A percentile compares a stretch with the other conserved stretches of the same genome.
phyloP scores from a whole-genome alignment of 495 filamentous ascomycete species.

The Aspergillus cavernicola region DNA sequence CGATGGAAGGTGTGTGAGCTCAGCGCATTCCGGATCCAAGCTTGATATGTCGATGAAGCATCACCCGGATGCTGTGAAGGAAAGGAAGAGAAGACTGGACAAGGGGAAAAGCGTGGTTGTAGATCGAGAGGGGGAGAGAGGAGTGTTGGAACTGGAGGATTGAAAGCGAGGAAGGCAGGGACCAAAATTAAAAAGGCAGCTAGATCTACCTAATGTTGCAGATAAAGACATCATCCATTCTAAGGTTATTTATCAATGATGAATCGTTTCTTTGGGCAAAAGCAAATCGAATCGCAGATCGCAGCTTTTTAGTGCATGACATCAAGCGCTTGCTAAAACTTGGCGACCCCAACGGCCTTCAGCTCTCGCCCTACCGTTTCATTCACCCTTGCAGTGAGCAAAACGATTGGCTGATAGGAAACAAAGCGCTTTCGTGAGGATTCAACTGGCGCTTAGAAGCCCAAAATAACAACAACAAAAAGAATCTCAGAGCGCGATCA shows the following conservation, averaged over 20 bases:
- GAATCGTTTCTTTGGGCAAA: no score
- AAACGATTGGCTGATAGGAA: conserved; percentile 1
- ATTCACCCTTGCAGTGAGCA: not conserved
- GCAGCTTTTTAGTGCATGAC: conserved; percentile 28
- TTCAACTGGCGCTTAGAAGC: conserved; percentile 5
- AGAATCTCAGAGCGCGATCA: not conserved
- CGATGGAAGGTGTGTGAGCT: no score
- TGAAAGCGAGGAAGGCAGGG: conserved; percentile 13
- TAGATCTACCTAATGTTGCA: conserved; percentile 8
- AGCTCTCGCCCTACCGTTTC: conserved; percentile 6
- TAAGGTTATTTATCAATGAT: no score
- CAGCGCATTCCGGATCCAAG: not conserved
- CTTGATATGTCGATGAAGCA: not conserved
- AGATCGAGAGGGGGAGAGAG: no score
- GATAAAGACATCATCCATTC: conserved; percentile 18
- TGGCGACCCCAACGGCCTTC: not conserved
- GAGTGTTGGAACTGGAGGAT: not conserved
- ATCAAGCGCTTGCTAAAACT: conserved; percentile 45
- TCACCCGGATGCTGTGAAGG: not conserved
- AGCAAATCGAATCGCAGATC: conserved; percentile 29
- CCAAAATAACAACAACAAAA: conserved; percentile 3
- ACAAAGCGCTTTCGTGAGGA: not conserved
- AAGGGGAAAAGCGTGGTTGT: not conserved
- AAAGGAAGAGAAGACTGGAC: not conserved
- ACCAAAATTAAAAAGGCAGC: conserved; percentile 2